Base-by-base conservation (phyloP, 257 asterid species). In the Scutellaria barbata region DNA sequence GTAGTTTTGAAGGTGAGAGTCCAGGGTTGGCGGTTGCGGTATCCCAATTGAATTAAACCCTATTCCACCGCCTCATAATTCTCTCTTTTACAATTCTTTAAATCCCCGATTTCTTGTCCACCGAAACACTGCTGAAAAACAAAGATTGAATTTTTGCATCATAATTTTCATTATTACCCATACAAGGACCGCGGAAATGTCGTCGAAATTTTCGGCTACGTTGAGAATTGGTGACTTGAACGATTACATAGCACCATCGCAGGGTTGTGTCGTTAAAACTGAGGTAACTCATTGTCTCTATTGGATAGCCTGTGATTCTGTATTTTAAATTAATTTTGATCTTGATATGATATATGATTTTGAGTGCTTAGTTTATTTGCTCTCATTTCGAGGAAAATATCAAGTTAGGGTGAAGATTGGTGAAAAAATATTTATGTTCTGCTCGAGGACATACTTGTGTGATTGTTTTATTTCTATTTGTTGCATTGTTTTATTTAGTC, bases 201-300 rank as follows among this genome's bases (percentile, higher is more conserved):
- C 99, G 63, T 89, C 86, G 63, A 95, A 86, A 68, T 95, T 92
- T 75, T 95, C 99, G 16, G 98, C 99, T 10, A 86, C 98, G 68
- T 85, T 95, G 54, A 81, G 99, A 75, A 81, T 90, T 41, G 99
- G 98, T 58, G 99, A 95, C 81, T 78, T 92, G 88, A 95, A 95
- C 77, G 99, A 95, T 82, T 95, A 75, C 84, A 92, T 92, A 86
- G 94, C 99, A 56, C 99, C 99, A 1, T 88, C 99, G 0, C 98
- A 95, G 73, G 99, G 98, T 10, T 95, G 99, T 52, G 97, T 95
- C 59, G 80, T 95, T 75, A 86, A 88, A 81, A 64, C 86, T 17
- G 92, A 87, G 99, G 99, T 92, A 56, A 47, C 40, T 8, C 10
- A 0, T 41, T 25, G 12, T 10, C 7, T 30, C 25, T 58, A 18